Conservation (phyloP, 2,329 filamentous ascomycete species). For the Trichoderma afroharzianum region DNA sequence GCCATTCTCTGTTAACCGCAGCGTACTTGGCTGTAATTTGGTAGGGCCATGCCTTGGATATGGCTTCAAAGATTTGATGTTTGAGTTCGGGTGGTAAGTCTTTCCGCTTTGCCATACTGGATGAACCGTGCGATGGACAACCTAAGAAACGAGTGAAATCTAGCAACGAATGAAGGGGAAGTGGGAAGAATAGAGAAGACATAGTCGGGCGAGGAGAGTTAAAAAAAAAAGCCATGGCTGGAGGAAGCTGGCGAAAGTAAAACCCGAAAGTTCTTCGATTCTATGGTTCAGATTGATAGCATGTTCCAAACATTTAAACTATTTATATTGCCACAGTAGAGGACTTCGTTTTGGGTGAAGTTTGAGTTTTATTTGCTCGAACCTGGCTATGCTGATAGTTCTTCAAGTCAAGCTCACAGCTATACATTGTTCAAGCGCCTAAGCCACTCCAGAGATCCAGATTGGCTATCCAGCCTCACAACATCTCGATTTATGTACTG, state of each 20-base stretch:
- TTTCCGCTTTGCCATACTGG: background rate
- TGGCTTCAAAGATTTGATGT: background rate
- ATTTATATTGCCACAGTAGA: background rate
- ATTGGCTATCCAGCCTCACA: background rate
- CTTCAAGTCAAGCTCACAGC: background rate
- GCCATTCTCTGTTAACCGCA: background rate
- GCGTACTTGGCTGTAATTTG: background rate
- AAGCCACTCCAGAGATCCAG: background rate
- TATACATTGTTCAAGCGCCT: background rate
- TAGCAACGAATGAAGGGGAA: background rate
- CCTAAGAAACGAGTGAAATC: background rate
- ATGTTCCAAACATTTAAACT: background rate
- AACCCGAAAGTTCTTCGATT: background rate
- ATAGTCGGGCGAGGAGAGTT: background rate
- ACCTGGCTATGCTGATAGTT: background rate
- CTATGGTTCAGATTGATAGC: background rate
- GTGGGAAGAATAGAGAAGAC: background rate
- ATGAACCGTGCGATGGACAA: background rate
- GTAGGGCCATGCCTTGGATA: background rate
- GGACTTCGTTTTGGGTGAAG: background rate
- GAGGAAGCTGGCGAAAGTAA: background rate
- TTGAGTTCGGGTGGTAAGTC: background rate
- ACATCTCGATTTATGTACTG: no score
- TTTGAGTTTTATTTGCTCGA: background rate
- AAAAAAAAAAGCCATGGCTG: background rate